Evolutionary conservation across 2,329 filamentous ascomycete genomes (phyloP).

Genomic region (Alternaria hordeiaustralica): DNA sequence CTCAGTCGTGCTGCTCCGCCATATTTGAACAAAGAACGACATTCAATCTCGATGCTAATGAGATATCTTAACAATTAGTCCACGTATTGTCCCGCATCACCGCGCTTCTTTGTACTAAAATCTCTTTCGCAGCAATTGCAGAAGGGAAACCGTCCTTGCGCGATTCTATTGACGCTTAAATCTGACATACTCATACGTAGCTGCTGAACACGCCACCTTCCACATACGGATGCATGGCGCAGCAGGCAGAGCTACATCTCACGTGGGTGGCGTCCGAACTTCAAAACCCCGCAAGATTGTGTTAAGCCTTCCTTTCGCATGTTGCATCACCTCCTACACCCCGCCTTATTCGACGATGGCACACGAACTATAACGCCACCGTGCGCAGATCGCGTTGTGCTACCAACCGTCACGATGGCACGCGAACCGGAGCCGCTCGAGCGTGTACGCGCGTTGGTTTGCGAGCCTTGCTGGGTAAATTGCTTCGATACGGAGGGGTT

Average conservation of each 20-base stretch:
- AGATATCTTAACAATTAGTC: not conserved
- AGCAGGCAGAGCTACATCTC: not conserved
- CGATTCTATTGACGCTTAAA: not conserved
- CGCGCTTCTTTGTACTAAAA: too few species aligned
- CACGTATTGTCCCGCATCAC: not conserved
- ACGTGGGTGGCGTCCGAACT: not conserved
- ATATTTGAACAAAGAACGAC: not conserved
- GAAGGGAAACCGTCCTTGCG: too few species aligned
- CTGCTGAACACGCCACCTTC: not conserved
- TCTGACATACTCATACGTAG: not conserved
- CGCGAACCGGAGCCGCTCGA: not conserved
- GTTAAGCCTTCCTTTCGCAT: not conserved
- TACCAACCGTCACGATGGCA: fast-evolving
- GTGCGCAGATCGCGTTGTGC: fast-evolving
- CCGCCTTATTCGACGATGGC: too few species aligned
- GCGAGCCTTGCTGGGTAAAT: not conserved
- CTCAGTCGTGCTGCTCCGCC: not conserved
- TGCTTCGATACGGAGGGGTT: not conserved
- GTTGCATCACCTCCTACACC: not conserved
- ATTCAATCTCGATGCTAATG: not conserved
- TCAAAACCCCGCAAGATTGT: not conserved
- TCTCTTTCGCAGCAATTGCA: too few species aligned
- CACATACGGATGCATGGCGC: not conserved
- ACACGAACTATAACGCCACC: fast-evolving
- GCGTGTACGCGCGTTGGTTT: not conserved